Base-by-base conservation (phyloP, 176 grass and related monocot species). In the Olyra latifolia region DNA sequence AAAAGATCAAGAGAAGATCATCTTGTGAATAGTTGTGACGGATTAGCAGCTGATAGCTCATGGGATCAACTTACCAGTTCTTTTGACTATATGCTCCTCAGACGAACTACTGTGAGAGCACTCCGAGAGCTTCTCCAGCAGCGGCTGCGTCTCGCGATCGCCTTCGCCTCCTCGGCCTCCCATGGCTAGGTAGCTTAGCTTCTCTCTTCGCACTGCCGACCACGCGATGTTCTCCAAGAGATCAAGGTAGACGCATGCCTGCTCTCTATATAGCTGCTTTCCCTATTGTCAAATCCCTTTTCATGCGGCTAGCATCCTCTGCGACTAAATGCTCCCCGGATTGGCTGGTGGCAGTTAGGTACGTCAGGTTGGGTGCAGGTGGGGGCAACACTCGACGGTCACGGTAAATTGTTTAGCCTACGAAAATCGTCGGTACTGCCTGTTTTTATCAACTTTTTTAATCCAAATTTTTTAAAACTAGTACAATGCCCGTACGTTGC, bases 91-190 rank as follows among this genome's bases (percentile, higher is more conserved):
- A 46, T 24, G 59, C 58, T 79, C 28, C 59, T 32, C 59, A 0
- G 86, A 83, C 8, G 67, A 77, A 32, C 1, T 1, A 4, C 39
- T 45, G 35, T 63, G 55, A 19, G 72, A 29, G 24, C 75, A 17
- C 49, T 74, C 75, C 32, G 81, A 67, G 74, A 84, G 69, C 75
- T 79, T 67, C 61, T 46, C 29, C 17, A 88, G 75, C 22, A 88
- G 81, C 30, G 69, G 69, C 50, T 43, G 28, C 0, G 49, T 13
- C 53, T 60, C 69, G 14, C 7, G 57, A 13, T 58, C 74, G 28
- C 66, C 64, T 17, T 2, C 48, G 22, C 56, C 17, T 12, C 24
- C 38, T 50, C 10, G n/a, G n/a, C n/a, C 55, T 35, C 47, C 75
- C 86, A 88, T 88, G 23, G 72, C 72, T 45, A 48, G 12, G 11